Conservation (phyloP, 73 alveolate species). For the Paramecium sonneborni region DNA sequence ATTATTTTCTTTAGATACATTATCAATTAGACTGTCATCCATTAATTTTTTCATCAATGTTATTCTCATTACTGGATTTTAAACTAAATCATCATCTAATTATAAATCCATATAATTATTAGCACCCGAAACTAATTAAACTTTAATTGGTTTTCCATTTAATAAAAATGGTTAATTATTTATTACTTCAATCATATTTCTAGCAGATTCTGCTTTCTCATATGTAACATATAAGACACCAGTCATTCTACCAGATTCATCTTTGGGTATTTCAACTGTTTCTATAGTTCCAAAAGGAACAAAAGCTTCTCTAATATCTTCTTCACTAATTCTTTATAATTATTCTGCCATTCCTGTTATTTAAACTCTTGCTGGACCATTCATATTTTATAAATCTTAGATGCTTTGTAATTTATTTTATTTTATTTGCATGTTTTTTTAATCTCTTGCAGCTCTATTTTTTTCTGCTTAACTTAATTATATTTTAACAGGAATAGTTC, state of each 20-base stretch:
- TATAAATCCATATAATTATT: slow-evolving; percentile 34
- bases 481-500: slow-evolving; percentile 74
- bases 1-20: neutral
- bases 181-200: slow-evolving; percentile 16
- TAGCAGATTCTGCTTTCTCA: slow-evolving; percentile 35
- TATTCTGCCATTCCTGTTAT: slow-evolving; percentile 87
- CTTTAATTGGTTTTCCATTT: slow-evolving; percentile 24
- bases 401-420: slow-evolving; percentile 73
- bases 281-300: slow-evolving; percentile 94
- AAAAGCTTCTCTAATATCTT: slow-evolving; percentile 83
- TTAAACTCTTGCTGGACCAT: slow-evolving; percentile 80
- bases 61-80: slow-evolving; percentile 42
- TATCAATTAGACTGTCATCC: slow-evolving; percentile 36
- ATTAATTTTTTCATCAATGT: slow-evolving; percentile 42
- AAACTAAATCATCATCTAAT: slow-evolving; percentile 25
- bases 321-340: slow-evolving; percentile 73
- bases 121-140: slow-evolving; percentile 45
- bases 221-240: slow-evolving; percentile 7
- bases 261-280: slow-evolving; percentile 87
- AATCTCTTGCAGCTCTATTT: slow-evolving; percentile 94
- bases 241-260: slow-evolving; percentile 39
- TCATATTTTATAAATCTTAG: slow-evolving; percentile 70
- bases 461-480: slow-evolving; percentile 95
- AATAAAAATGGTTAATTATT: neutral
- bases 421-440: slow-evolving; percentile 69